Percentiles rank a stretch among this genome's conserved stretches.
Conservation (phyloP, 1,284 basidiomycete genomes). For the Tilletia indica region DNA sequence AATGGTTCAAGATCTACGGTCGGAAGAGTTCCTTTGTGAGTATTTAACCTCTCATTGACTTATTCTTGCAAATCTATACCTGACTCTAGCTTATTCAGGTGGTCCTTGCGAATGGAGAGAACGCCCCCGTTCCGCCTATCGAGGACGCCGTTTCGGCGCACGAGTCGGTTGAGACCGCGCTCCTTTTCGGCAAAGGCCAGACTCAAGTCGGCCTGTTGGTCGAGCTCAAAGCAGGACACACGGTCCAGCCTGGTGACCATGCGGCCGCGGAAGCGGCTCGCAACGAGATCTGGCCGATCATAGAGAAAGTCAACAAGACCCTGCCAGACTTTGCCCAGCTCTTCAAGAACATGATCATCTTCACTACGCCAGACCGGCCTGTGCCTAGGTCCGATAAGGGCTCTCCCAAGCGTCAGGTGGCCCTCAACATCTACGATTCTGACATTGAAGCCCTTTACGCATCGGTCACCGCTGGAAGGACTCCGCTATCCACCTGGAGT, state of each 20-base stretch:
- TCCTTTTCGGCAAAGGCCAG: background rate
- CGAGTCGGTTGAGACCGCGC: background rate
- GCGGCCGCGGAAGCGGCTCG: background rate
- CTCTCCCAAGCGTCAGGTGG: slow-evolving; percentile 8
- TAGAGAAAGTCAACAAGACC: background rate
- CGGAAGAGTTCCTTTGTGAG: slow-evolving; percentile 11
- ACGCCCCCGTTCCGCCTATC: slow-evolving; percentile 6
- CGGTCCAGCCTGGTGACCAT: background rate
- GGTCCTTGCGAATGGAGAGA: slow-evolving; percentile 11
- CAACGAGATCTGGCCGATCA: slow-evolving; percentile 8
- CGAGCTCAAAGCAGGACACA: background rate
- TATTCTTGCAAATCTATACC: too few relatives aligned
- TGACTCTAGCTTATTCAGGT: background rate
- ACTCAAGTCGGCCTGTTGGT: slow-evolving; percentile 9
- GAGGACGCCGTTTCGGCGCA: slow-evolving; percentile 2
- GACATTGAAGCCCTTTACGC: slow-evolving; percentile 9
- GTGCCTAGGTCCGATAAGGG: slow-evolving; percentile 2
- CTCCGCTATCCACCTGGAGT: background rate
- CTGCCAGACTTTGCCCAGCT: slow-evolving; percentile 14
- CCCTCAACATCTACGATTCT: background rate
- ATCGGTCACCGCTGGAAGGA: background rate
- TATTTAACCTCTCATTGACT: background rate
- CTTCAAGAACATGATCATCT: slow-evolving; percentile 18
- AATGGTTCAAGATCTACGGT: slow-evolving; percentile 14
- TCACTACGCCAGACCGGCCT: background rate